phyloP scores from a whole-genome alignment of 257 asterid species.

The Hygrophila difformis region DNA sequence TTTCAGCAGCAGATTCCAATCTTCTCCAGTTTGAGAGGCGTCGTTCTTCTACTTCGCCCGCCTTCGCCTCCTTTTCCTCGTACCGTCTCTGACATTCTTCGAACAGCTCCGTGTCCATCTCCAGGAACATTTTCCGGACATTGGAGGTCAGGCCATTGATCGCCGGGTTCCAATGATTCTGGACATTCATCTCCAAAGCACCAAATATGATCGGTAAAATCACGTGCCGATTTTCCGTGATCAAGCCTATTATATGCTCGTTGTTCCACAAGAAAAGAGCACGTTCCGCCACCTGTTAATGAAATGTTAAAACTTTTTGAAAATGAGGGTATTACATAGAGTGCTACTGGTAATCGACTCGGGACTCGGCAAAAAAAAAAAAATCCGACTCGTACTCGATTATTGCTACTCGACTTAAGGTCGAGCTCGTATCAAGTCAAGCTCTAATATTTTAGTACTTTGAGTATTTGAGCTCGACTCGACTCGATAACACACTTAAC shows the following conservation, averaged over 20 bases:
- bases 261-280: constrained; percentile 99
- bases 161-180: constrained; percentile 84
- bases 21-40: constrained; percentile 57
- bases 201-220: constrained; percentile 76
- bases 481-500: no score
- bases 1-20: constrained; percentile 60
- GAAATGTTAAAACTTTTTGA: constrained; percentile 2
- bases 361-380: no score
- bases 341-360: no score
- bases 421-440: no score
- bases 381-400: no score
- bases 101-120: constrained; percentile 76
- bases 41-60: constrained; percentile 42
- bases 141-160: constrained; percentile 76
- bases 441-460: no score
- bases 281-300: constrained; percentile 79
- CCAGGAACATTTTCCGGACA: constrained; percentile 78
- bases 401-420: no score
- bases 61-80: constrained; percentile 48
- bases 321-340: no score
- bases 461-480: no score
- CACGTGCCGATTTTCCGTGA: constrained; percentile 66
- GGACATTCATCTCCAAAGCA: constrained; percentile 62
- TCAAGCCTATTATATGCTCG: constrained; percentile 77
- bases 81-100: constrained; percentile 58